Percentiles rank a stretch among this genome's conserved stretches.
Conservation (phyloP, 2,329 filamentous ascomycete species). For the Aureobasidium mangrovei region DNA sequence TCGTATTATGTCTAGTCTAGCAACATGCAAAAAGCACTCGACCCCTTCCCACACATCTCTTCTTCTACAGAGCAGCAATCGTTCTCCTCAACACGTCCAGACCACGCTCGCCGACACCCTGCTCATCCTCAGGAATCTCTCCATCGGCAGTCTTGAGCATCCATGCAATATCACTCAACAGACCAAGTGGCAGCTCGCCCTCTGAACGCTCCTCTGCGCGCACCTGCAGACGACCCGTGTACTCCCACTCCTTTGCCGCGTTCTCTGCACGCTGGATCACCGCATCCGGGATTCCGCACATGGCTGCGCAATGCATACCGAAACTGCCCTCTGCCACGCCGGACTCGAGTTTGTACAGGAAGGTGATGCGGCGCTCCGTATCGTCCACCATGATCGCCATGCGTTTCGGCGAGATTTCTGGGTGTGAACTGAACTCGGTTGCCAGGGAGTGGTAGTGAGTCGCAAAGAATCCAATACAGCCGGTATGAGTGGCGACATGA, state of each 20-base stretch:
- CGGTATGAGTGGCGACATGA: constrained; percentile 85
- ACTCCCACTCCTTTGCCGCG: constrained; percentile 88
- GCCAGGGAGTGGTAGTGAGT: constrained; percentile 95
- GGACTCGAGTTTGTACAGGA: constrained; percentile 86
- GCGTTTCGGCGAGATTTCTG: constrained; percentile 73
- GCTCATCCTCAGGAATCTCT: constrained; percentile 24
- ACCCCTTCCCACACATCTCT: background rate
- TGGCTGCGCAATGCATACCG: constrained; percentile 96
- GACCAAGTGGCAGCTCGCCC: constrained; percentile 73
- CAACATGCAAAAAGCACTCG: background rate
- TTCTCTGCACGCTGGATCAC: constrained; percentile 82
- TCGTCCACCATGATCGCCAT: constrained; percentile 97
- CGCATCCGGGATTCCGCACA: constrained; percentile 83
- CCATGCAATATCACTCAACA: constrained; percentile 80
- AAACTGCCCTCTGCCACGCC: constrained; percentile 95
- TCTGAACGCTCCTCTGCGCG: constrained; percentile 59
- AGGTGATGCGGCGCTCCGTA: constrained; percentile 75
- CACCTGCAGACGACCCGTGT: constrained; percentile 82
- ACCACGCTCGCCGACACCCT: constrained; percentile 39
- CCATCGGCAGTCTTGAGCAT: constrained; percentile 52
- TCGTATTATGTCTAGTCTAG: background rate
- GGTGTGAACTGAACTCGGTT: constrained; percentile 80
- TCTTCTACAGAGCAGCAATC: constrained; percentile 43
- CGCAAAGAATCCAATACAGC: constrained; percentile 91
- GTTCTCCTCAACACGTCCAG: constrained; percentile 50